These are phyloP conservation scores for Thamnidium elegans DNA, from an alignment of 192 early-diverging fungal genomes.

Conservation along the genomic window DNA sequence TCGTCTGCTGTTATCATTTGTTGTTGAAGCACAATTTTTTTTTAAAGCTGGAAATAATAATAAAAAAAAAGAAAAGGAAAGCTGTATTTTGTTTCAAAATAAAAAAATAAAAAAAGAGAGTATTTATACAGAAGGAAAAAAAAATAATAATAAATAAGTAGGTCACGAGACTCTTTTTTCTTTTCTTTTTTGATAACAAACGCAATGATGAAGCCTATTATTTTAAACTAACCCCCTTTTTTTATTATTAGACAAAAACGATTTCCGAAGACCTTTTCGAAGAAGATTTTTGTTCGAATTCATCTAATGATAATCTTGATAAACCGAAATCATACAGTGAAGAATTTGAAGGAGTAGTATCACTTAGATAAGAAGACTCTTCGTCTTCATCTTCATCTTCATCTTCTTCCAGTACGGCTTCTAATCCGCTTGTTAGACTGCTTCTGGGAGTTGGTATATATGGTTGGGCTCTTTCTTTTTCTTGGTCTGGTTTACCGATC, in stretches of 20 bases:
- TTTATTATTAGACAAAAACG: neutral
- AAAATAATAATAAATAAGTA: conserved; percentile 3
- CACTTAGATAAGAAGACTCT: conserved; percentile 6
- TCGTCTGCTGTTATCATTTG: too few species aligned
- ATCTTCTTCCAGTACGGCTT: conserved; percentile 23
- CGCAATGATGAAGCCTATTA: too few species aligned
- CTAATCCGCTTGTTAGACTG: conserved; percentile 1
- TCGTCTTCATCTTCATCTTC: conserved; percentile 18
- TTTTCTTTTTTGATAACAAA: too few species aligned
- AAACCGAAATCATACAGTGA: neutral
- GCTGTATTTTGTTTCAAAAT: neutral
- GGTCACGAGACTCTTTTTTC: too few species aligned
- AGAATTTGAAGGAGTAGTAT: conserved; percentile 4
- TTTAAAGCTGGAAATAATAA: too few species aligned
- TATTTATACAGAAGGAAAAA: neutral
- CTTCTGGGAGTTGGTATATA: neutral
- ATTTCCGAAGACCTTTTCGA: neutral
- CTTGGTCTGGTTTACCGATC: conserved; percentile 5
- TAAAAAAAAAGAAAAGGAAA: too few species aligned
- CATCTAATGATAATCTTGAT: conserved; percentile 8
- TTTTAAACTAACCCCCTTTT: too few species aligned
- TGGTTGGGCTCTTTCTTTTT: neutral
- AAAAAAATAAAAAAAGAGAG: conserved; percentile 7
- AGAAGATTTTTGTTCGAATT: neutral
- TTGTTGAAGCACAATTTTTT: too few species aligned